Evolutionary conservation across 257 asterid genomes (phyloP), one percentile per base, ranked within the genome.

Genomic region (Perilla frutescens): DNA sequence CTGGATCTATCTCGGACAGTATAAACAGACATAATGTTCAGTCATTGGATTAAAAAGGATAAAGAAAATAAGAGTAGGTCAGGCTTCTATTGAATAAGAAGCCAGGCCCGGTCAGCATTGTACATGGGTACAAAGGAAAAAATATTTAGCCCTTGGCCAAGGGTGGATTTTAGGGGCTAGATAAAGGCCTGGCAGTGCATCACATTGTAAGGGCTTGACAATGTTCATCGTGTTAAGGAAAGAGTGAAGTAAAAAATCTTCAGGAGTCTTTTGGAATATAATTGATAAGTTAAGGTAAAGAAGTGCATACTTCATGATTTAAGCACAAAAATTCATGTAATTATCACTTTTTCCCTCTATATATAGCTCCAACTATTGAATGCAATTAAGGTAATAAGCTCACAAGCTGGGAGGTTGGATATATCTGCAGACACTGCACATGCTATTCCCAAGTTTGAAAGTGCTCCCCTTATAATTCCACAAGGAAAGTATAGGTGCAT

Each of bases 371-470:
- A 5, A 73, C 15, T 26, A 5, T 12, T 66, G 47, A 72, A 59
- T 45, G 69, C 49, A 66, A 64, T 14, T 37, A 39, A 66, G 71
- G 76, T 32, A 67, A 66, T 56, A n/a, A 57, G 77, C 97, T 93
- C 81, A 94, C 99, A 94, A 77, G 98, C 96, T 54, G 99, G 99
- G 75, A 88, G 93, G 81, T 81, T 87, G 77, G 97, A 88, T 78
- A 88, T 94, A 86, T 94, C 98, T 49, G 98, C 99, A 78, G 99
- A 91, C 83, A 94, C 99, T 77, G 98, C 99, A 88, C 97, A 91
- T n/a, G 91, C 91, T 79, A 94, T 94, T 70, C 99, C 99, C 90
- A 94, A 85, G 87, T 94, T 94, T 58, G 99, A 91, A 51, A 94
- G 98, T 39, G 97, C 97, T 69, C 99, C 99, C 75, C 99, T 86